Base-by-base conservation (phyloP, 306 rosid species). In the Vigna radiata region DNA sequence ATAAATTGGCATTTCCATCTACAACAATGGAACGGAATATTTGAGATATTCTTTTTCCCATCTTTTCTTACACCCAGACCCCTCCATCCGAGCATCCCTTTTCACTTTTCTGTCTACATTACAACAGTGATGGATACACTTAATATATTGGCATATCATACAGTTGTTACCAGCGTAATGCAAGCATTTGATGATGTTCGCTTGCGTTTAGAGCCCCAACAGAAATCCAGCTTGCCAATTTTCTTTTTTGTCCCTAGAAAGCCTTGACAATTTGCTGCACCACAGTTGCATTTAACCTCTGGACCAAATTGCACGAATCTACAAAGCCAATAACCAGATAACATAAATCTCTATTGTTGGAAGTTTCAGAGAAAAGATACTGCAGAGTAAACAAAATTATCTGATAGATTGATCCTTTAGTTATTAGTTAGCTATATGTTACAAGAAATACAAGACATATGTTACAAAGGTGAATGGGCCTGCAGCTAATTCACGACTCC, bases 281-380 rank as follows among this genome's bases (percentile, higher is more conserved):
- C 96, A 63, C 97, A 91, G 23, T 79, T 85, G 75, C 97, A 94
- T 76, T 78, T 83, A 76, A 91, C 98, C 87, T 94, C 97, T 0
- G 94, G 89, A 83, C 98, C 98, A 72, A 94, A 94, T 86, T 94
- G 96, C 80, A 94, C 97, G 84, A 94, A 94, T 83, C 98, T 91
- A 64, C 78, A 79, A 75, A 64, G 14, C 37, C 16, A 49, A 72
- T 68, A 36, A 50, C 46, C 52, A 80, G 18, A 44, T 54, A 59
- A 33, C 12, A 6, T 79, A 29, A 46, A 37, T 36, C 31, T 36
- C 33, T 61, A 23, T 31, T 43, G 46, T 53, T 41, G 21, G 7
- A 53, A 65, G 3, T 36, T 33, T 8, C 70, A 31, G 15, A 7
- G 9, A 10, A 49, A 8, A n/a, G 11, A 27, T 59, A 1, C 5